phyloP scores from a whole-genome alignment of 176 grass and related monocot genomes.

The Areca catechu region DNA sequence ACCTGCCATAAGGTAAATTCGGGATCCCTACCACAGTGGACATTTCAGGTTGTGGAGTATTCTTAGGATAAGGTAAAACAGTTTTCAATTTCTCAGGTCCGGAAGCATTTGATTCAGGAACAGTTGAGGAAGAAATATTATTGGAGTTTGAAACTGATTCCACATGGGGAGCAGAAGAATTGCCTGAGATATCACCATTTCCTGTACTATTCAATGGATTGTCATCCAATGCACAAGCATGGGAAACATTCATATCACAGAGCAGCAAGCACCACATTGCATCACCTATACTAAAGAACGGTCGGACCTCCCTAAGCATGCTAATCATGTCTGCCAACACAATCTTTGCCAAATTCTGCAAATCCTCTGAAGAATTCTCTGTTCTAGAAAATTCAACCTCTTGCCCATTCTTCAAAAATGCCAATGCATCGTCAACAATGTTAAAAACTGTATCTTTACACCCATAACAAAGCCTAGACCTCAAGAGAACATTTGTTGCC shows the following conservation, averaged over 20 bases:
- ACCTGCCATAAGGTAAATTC: conserved; percentile 32
- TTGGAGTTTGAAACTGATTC: conserved; percentile 28
- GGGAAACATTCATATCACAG: conserved; percentile 67
- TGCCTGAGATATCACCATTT: conserved; percentile 13
- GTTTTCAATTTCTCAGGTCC: conserved; percentile 28
- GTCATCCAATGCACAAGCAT: conserved; percentile 54
- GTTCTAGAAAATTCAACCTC: conserved; percentile 33
- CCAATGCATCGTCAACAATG: conserved; percentile 42
- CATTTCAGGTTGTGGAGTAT: conserved; percentile 32
- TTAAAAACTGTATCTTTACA: conserved; percentile 58
- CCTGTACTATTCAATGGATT: neutral
- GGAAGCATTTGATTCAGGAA: conserved; percentile 37
- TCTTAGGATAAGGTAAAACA: conserved; percentile 21
- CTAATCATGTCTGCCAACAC: conserved; percentile 58
- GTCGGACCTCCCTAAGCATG: conserved; percentile 55
- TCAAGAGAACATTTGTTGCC: conserved; percentile 43
- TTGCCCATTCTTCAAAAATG: conserved; percentile 54
- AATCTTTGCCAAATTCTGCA: conserved; percentile 51
- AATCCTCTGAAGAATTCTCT: conserved; percentile 49
- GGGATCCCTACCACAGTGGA: conserved; percentile 21
- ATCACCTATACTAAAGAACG: conserved; percentile 73
- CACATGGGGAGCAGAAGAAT: neutral
- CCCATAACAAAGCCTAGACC: conserved; percentile 33
- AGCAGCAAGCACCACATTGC: conserved; percentile 91
- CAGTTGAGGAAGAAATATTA: conserved; percentile 35